phyloP scores from a whole-genome alignment of 1,284 basidiomycete genomes.

The Pseudomicrostroma phylloplanum region DNA sequence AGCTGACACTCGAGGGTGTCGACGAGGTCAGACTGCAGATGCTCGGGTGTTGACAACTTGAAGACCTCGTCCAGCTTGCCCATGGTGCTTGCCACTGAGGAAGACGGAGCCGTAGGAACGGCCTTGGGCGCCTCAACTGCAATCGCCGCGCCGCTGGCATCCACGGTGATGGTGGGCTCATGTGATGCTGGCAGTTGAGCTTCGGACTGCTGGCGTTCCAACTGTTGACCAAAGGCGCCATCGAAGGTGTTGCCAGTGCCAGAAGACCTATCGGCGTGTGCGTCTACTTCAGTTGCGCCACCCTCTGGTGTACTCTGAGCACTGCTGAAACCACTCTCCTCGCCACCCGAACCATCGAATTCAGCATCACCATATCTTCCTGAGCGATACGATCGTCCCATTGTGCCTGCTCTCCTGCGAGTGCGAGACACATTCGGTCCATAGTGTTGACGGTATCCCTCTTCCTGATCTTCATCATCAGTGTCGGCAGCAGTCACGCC shows the following conservation, averaged over 20 bases:
- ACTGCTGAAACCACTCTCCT: neutral
- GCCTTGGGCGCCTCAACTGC: too few relatives aligned
- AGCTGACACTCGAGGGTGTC: constrained; percentile 80
- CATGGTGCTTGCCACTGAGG: neutral
- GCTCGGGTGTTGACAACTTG: constrained; percentile 5
- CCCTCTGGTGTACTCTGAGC: neutral
- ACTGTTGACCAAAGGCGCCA: constrained; percentile 23
- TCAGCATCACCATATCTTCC: neutral
- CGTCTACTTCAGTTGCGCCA: constrained; percentile 16
- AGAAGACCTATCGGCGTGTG: constrained; percentile 9
- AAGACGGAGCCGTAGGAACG: neutral
- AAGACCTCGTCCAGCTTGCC: too few relatives aligned
- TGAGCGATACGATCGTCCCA: too few relatives aligned
- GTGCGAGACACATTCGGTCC: too few relatives aligned
- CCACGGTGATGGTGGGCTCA: neutral
- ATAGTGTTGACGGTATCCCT: constrained; percentile 4
- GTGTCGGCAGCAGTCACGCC: constrained; percentile 27
- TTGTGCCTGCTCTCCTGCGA: too few relatives aligned
- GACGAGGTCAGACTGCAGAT: constrained; percentile 57
- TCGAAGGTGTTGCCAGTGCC: constrained; percentile 16
- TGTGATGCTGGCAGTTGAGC: too few relatives aligned
- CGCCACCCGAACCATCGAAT: neutral
- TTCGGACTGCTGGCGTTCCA: neutral
- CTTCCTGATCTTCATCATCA: constrained; percentile 21
- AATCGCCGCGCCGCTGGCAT: neutral